Percentiles rank a stretch among this genome's conserved stretches.
Conservation (phyloP, 2,329 filamentous ascomycete genomes). For the Huntiella abstrusa region DNA sequence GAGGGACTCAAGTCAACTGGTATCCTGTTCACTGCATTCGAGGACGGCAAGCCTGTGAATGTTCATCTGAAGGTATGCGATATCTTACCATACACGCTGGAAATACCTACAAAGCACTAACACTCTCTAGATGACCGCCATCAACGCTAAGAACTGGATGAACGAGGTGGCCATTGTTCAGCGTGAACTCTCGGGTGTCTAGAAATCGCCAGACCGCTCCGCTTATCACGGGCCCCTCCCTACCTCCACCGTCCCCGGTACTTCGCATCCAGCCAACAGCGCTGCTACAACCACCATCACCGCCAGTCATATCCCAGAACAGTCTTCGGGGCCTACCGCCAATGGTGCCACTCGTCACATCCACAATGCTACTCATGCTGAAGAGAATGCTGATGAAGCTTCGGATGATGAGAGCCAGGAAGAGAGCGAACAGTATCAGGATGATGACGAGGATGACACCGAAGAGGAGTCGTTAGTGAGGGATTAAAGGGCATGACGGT, state of each 20-base stretch:
- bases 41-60: conserved; percentile 35
- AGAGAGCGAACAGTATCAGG: too few relatives aligned
- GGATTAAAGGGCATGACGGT: too few relatives aligned
- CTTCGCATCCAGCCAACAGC: not conserved
- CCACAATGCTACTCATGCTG: too few relatives aligned
- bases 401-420: too few relatives aligned
- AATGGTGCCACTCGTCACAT: too few relatives aligned
- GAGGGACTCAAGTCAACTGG: conserved; percentile 52
- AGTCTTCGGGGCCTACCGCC: too few relatives aligned
- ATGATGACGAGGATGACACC: too few relatives aligned
- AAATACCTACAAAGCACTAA: not conserved
- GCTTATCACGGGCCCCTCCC: not conserved
- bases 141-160: conserved; percentile 33
- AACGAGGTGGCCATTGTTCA: conserved; percentile 31
- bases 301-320: too few relatives aligned
- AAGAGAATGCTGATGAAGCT: too few relatives aligned
- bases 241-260: not conserved
- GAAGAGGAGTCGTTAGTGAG: too few relatives aligned
- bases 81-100: conserved; percentile 5
- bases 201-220: conserved; percentile 8
- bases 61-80: conserved; percentile 40
- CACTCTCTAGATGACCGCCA: conserved; percentile 29
- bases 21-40: conserved; percentile 47
- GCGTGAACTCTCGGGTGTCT: conserved; percentile 27
- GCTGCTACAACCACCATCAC: not conserved